These are phyloP conservation scores for Trichothecium sympodiale DNA, from an alignment of 2,329 filamentous ascomycete genomes.

Conservation along the genomic window DNA sequence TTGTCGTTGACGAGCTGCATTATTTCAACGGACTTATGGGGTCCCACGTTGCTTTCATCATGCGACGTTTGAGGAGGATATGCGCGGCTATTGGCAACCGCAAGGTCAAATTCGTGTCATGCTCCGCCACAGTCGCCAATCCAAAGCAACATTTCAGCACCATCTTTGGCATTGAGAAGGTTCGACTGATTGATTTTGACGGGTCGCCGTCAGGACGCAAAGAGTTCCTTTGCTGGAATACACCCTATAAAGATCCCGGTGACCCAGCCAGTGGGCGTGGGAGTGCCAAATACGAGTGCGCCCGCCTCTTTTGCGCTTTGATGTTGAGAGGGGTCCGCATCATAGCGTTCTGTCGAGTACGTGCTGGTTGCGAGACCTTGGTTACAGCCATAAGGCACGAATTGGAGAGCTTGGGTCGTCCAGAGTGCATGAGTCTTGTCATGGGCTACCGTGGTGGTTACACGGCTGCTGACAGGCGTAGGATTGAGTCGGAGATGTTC, in stretches of 20 bases:
- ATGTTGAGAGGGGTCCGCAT: conserved; percentile 80
- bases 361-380: conserved; percentile 80
- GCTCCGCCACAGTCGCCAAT: conserved; percentile 92
- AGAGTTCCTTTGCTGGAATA: conserved; percentile 97
- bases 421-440: conserved; percentile 66
- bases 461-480: conserved; percentile 76
- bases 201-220: conserved; percentile 84
- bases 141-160: conserved; percentile 84
- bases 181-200: conserved; percentile 77
- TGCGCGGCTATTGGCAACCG: conserved; percentile 85
- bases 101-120: conserved; percentile 82
- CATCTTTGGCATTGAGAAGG: conserved; percentile 80
- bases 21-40: conserved; percentile 95
- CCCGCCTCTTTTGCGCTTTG: conserved; percentile 80
- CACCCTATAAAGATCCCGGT: conserved; percentile 78
- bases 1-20: conserved; percentile 86
- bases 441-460: conserved; percentile 97
- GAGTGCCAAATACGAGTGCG: conserved; percentile 74
- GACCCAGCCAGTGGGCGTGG: conserved; percentile 82
- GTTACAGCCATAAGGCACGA: conserved; percentile 71
- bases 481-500: conserved; percentile 94
- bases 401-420: conserved; percentile 58
- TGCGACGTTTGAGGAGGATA: conserved; percentile 77
- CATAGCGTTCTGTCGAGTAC: conserved; percentile 83
- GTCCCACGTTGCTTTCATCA: conserved; percentile 87